Evolutionary conservation across 2,329 filamentous ascomycete species (phyloP).

Genomic region (Bipolaris victoriae): DNA sequence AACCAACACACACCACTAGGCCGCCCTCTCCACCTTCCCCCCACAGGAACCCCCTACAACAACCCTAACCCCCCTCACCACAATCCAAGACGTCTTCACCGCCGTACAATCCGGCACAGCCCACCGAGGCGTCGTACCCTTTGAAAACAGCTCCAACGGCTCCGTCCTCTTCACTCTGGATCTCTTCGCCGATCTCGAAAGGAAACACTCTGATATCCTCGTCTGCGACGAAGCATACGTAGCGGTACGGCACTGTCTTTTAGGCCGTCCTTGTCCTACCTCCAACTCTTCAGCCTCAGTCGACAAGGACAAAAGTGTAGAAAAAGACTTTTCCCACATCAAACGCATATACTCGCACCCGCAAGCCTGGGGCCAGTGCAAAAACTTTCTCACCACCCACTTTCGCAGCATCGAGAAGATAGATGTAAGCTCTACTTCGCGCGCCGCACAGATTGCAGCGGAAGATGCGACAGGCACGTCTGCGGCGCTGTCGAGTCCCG

Average conservation of each 20-base stretch:
- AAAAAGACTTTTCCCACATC: constrained; percentile 63
- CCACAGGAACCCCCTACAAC: constrained; percentile 28
- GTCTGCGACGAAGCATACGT: constrained; percentile 87
- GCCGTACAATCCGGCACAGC: constrained; percentile 71
- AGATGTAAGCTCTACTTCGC: constrained; percentile 84
- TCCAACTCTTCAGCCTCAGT: too few relatives aligned
- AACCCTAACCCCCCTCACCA: constrained; percentile 51
- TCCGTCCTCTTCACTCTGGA: constrained; percentile 90
- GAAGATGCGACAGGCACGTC: constrained; percentile 64
- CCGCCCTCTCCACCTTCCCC: constrained; percentile 59
- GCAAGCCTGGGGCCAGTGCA: constrained; percentile 93
- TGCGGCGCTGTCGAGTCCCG: constrained; percentile 78
- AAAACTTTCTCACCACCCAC: constrained; percentile 71
- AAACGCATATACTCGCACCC: constrained; percentile 88
- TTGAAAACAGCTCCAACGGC: constrained; percentile 96
- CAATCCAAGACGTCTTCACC: constrained; percentile 75
- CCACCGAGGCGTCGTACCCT: constrained; percentile 82
- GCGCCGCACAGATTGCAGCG: constrained; percentile 77
- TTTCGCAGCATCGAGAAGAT: constrained; percentile 78
- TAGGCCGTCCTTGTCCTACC: constrained; percentile 57
- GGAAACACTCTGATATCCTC: constrained; percentile 68
- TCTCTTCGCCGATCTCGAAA: constrained; percentile 77
- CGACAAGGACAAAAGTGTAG: too few relatives aligned
- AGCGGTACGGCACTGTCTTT: constrained; percentile 84
- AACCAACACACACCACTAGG: constrained; percentile 48